phyloP scores from a whole-genome alignment of 805 yeast genomes.

The Wickerhamiella domercqiae region DNA sequence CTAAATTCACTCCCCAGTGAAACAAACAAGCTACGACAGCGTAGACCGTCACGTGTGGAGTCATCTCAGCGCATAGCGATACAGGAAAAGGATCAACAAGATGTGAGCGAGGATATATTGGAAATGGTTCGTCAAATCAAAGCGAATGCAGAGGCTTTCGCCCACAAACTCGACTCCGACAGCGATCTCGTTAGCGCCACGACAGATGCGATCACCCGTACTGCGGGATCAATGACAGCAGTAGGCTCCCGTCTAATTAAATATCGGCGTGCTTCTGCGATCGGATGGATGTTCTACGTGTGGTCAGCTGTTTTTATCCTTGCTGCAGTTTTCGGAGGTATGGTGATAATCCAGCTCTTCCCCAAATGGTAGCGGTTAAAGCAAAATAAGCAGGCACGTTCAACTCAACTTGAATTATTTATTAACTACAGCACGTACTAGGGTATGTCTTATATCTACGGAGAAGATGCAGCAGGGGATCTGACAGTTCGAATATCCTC shows the following conservation, averaged over 20 bases:
- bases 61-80: constrained; percentile 13
- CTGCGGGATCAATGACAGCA: constrained; percentile 22
- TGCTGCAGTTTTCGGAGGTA: constrained; percentile 21
- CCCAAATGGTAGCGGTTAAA: constrained; percentile 25
- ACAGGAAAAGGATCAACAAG: constrained; percentile 28
- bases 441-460: too few relatives aligned
- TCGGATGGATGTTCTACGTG: constrained; percentile 29
- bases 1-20: constrained; percentile 11
- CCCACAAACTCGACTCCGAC: constrained; percentile 27
- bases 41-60: not conserved
- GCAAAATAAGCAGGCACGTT: not conserved
- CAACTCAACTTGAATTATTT: not conserved
- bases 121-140: constrained; percentile 35
- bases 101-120: constrained; percentile 33
- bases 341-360: constrained; percentile 25
- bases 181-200: constrained; percentile 23
- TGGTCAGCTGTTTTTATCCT: constrained; percentile 24
- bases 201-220: constrained; percentile 22
- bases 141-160: constrained; percentile 32
- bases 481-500: too few relatives aligned
- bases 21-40: constrained; percentile 3
- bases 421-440: too few relatives aligned
- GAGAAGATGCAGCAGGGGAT: too few relatives aligned
- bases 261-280: constrained; percentile 24
- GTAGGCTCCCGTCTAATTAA: constrained; percentile 23